Evolutionary conservation across 768 basidiomycete species (phyloP).

Genomic region (Chalciporus pseudorubinellus): DNA sequence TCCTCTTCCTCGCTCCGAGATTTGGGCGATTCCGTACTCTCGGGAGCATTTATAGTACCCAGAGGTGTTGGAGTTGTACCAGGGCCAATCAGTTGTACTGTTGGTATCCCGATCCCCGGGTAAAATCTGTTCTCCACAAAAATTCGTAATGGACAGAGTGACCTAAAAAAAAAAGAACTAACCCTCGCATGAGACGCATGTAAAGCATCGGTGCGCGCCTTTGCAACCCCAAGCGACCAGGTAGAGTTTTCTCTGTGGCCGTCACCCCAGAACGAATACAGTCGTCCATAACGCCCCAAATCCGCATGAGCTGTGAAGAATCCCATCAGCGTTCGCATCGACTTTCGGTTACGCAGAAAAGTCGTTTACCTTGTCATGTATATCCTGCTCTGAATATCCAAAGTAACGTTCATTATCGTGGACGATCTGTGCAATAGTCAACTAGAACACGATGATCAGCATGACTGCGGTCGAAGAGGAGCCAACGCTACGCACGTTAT

Average conservation of each 20-base stretch:
- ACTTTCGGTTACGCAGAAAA: neutral
- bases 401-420: slow-evolving; percentile 89
- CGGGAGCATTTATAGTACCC: slow-evolving; percentile 28
- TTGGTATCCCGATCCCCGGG: slow-evolving; percentile 42
- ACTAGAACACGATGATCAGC: slow-evolving; percentile 41
- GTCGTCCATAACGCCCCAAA: slow-evolving; percentile 91
- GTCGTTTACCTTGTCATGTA: slow-evolving; percentile 59
- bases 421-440: slow-evolving; percentile 92
- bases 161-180: slow-evolving; percentile 7
- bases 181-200: slow-evolving; percentile 88
- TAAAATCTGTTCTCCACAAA: slow-evolving; percentile 44
- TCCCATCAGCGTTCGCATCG: neutral
- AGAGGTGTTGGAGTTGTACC: slow-evolving; percentile 14
- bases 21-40: neutral
- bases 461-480: neutral
- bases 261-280: slow-evolving; percentile 88
- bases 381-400: slow-evolving; percentile 71
- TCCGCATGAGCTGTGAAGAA: slow-evolving; percentile 53
- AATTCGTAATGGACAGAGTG: slow-evolving; percentile 11
- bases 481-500: slow-evolving; percentile 61
- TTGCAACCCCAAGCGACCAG: slow-evolving; percentile 77
- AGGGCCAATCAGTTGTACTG: slow-evolving; percentile 36
- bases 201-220: slow-evolving; percentile 89
- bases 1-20: slow-evolving; percentile 3
- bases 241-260: slow-evolving; percentile 72